These are phyloP conservation scores for Aspergillus ochraceus DNA, from an alignment of 2,329 filamentous ascomycete genomes.

Conservation along the genomic window DNA sequence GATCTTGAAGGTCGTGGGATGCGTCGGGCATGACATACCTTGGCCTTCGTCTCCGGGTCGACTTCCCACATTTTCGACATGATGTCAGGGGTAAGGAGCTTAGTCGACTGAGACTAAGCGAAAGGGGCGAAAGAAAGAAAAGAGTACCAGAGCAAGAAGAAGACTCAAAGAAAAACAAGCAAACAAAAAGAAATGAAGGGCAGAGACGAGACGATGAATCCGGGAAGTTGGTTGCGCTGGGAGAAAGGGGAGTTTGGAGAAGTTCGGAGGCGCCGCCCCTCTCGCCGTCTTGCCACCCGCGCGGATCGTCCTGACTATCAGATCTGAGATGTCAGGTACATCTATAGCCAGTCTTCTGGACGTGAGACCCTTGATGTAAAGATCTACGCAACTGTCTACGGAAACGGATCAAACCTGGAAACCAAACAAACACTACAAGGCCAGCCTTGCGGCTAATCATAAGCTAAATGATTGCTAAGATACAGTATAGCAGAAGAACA, in stretches of 20 bases:
- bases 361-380: too few relatives aligned
- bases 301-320: neutral
- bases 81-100: constrained; percentile 1
- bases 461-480: constrained; percentile 44
- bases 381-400: neutral
- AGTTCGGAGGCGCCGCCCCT: neutral
- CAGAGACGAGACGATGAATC: neutral
- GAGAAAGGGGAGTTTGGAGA: neutral
- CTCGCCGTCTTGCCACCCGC: neutral
- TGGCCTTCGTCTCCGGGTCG: constrained; percentile 93
- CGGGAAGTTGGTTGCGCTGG: neutral
- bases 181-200: neutral
- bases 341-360: too few relatives aligned
- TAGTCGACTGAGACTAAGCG: neutral
- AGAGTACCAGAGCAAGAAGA: too few relatives aligned
- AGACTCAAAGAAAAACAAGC: neutral
- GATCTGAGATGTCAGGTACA: too few relatives aligned
- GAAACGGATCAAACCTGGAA: neutral
- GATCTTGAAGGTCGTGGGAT: neutral
- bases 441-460: constrained; percentile 35
- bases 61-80: constrained; percentile 94
- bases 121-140: neutral
- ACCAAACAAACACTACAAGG: constrained; percentile 17
- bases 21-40: constrained; percentile 57
- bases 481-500: constrained; percentile 41